A percentile compares a stretch with the other conserved stretches of the same genome.
phyloP scores from a whole-genome alignment of 2,329 filamentous ascomycete genomes.

The Ophiognomonia clavigignenti-juglandacearum region DNA sequence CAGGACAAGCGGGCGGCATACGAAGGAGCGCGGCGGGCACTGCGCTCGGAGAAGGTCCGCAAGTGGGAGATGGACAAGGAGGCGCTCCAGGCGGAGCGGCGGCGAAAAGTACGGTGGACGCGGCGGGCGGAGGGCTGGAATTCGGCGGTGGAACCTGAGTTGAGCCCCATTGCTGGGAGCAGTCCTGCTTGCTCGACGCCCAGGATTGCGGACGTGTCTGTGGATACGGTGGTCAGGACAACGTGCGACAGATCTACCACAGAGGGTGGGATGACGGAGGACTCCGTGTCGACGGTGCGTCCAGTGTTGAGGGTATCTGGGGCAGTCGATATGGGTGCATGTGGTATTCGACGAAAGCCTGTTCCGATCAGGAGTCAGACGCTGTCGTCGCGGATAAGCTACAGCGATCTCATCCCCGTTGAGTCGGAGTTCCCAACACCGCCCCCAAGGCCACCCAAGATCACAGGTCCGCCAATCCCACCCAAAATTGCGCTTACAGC shows the following conservation, averaged over 20 bases:
- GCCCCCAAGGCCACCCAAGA: slow-evolving; percentile 22
- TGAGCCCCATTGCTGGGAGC: slow-evolving; percentile 43
- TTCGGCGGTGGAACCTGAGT: slow-evolving; percentile 41
- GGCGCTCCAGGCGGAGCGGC: slow-evolving; percentile 27
- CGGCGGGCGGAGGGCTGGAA: slow-evolving; percentile 45
- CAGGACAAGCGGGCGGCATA: slow-evolving; percentile 30
- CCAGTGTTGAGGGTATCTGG: neutral
- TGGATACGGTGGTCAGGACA: slow-evolving; percentile 11
- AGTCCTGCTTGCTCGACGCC: slow-evolving; percentile 19
- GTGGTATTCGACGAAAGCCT: neutral
- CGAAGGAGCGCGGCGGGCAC: slow-evolving; percentile 37
- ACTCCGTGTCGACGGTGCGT: neutral
- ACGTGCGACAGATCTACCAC: neutral
- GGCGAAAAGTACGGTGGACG: slow-evolving; percentile 36
- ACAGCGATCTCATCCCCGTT: slow-evolving; percentile 34
- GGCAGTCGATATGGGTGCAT: neutral
- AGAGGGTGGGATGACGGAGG: neutral
- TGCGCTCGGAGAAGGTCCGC: slow-evolving; percentile 39
- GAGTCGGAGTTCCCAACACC: slow-evolving; percentile 26
- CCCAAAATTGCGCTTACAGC: slow-evolving; percentile 24
- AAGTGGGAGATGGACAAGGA: slow-evolving; percentile 38
- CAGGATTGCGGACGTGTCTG: slow-evolving; percentile 14
- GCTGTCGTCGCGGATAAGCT: slow-evolving; percentile 20
- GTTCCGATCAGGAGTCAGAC: neutral
- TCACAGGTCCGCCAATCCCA: slow-evolving; percentile 20